Evolutionary conservation across 495 filamentous ascomycete genomes (phyloP).

Genomic region (Trichoderma orchidacearum): DNA sequence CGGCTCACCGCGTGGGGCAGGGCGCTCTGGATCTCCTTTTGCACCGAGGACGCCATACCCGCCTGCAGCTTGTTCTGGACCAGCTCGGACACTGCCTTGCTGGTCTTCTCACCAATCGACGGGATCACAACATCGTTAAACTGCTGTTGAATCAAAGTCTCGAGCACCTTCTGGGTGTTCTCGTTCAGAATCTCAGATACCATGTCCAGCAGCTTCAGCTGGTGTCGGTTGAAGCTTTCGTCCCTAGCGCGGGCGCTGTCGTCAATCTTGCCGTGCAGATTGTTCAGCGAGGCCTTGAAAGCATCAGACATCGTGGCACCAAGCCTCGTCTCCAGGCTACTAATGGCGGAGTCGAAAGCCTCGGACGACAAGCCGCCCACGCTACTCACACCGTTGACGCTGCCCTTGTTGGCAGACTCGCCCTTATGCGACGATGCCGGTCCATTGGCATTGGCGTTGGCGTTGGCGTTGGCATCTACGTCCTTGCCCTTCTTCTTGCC

Average conservation of each 20-base stretch:
- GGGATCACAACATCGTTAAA: constrained; percentile 55
- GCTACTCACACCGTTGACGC: not conserved
- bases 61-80: constrained; percentile 28
- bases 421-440: not conserved
- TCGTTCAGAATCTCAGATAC: constrained; percentile 80
- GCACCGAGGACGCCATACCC: constrained; percentile 37
- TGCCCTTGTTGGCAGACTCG: not conserved
- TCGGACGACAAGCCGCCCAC: constrained; percentile 18
- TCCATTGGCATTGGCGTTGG: constrained; percentile 4
- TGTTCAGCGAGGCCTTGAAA: constrained; percentile 26
- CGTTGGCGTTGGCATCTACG: constrained; percentile 5
- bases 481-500: constrained; percentile 29
- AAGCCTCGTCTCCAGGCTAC: constrained; percentile 31
- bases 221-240: constrained; percentile 25
- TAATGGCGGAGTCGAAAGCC: constrained; percentile 26
- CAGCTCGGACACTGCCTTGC: constrained; percentile 31
- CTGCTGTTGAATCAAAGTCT: constrained; percentile 51
- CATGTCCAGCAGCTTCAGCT: constrained; percentile 53
- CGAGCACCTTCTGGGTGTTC: constrained; percentile 73
- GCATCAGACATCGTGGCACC: constrained; percentile 26
- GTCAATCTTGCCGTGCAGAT: constrained; percentile 26
- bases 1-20: constrained; percentile 26
- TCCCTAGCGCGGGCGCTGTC: constrained; percentile 19
- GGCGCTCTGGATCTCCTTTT: constrained; percentile 44
- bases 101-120: constrained; percentile 26